Base-by-base conservation (phyloP, 1,284 basidiomycete genomes). In the Stygiomarasmius scandens region DNA sequence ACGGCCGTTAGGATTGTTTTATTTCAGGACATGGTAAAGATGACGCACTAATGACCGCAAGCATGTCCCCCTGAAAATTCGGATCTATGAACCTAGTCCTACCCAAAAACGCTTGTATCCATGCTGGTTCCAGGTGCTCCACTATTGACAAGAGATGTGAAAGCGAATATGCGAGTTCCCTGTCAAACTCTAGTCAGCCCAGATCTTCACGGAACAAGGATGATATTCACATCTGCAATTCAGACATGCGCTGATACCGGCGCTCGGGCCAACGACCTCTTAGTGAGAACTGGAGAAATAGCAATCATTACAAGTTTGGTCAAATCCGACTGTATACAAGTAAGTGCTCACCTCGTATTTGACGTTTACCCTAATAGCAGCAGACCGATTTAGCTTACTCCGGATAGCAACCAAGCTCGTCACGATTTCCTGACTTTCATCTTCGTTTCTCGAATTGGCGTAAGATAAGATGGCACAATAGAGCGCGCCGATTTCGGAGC, bases 31-130 rank as follows among this genome's bases (percentile, higher is more conserved):
- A 34, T 52, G 12, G 11, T 2, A 38, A 19, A 16, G 29, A 6
- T 32, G 29, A 66, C 85, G 58, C 61, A 90, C 88, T 87, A 61
- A 93, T 86, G 12, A 93, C 88, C 10, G 90, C 89, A 11, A 94
- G 75, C 9, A 92, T 80, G 61, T 95, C 93, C 2, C 92, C 93
- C 58, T 95, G 85, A 64, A 95, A 95, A 60, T 88, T 83, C 0
- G 89, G 82, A 68, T 95, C 92, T 12, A 88, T 74, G 61, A 95
- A 83, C 1, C 91, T 79, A 0, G 92, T 92, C 20, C 92, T 76
- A 19, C 82, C 81, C 16, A 95, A 77, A 60, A 95, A 85, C 0
- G 92, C 93, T 25, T 81, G 82, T 19, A 84, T 82, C 92, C 89
- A 95, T 14, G 81, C 75, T 0, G 85, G 83, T 53, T 91, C 87